Conservation (phyloP, 2,329 filamentous ascomycete genomes). For the Fusarium redolens region DNA sequence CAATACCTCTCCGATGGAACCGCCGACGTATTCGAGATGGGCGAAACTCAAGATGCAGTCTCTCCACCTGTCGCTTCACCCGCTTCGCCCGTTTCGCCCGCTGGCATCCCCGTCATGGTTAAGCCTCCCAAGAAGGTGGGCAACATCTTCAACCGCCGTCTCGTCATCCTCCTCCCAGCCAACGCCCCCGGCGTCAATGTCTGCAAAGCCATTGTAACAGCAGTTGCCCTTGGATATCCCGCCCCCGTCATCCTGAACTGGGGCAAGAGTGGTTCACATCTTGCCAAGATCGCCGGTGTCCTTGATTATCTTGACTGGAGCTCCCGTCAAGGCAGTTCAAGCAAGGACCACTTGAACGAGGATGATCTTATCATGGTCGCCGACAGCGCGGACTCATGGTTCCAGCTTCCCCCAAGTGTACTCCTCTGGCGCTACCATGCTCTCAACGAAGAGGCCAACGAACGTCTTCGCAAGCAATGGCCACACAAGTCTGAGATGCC, state of each 20-base stretch:
- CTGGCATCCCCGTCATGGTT: slow-evolving; percentile 2
- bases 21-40: slow-evolving; percentile 18
- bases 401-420: slow-evolving; percentile 46
- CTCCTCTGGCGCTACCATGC: slow-evolving; percentile 45
- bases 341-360: slow-evolving; percentile 27
- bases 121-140: background rate
- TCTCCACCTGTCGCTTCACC: background rate
- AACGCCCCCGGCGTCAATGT: slow-evolving; percentile 38
- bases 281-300: slow-evolving; percentile 45
- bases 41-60: background rate
- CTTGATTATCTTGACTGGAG: slow-evolving; percentile 44
- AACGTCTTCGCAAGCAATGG: slow-evolving; percentile 27
- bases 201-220: slow-evolving; percentile 45
- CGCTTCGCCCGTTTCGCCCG: background rate
- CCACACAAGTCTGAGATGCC: slow-evolving; percentile 12
- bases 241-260: slow-evolving; percentile 46
- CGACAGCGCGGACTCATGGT: slow-evolving; percentile 47
- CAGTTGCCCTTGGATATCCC: slow-evolving; percentile 44
- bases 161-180: slow-evolving; percentile 36
- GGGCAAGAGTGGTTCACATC: slow-evolving; percentile 39
- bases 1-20: slow-evolving; percentile 29
- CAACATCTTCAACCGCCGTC: slow-evolving; percentile 19
- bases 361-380: slow-evolving; percentile 46
- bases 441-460: slow-evolving; percentile 29
- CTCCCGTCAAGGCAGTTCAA: background rate